These are phyloP conservation scores for Mucor velutinosus DNA, from an alignment of 371 early-diverging fungal genomes.

Conservation along the genomic window DNA sequence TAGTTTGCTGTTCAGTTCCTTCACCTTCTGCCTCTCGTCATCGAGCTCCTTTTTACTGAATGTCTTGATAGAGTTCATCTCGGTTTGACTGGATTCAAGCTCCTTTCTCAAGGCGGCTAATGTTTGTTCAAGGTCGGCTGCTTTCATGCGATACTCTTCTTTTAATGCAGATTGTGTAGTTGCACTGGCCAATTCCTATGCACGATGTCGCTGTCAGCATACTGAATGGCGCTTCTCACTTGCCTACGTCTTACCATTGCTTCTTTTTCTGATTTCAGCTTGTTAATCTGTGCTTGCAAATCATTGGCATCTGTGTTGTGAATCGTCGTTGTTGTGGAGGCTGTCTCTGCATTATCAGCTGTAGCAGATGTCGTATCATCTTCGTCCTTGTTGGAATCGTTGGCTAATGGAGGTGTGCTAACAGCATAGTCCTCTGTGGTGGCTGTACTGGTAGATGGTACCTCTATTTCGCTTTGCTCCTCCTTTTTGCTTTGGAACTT, in stretches of 20 bases:
- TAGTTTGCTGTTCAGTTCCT: not conserved
- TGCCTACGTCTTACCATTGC: not conserved
- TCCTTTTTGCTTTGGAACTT: constrained; percentile 37
- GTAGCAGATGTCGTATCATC: not conserved
- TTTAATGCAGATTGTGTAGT: not conserved
- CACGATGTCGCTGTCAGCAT: not conserved
- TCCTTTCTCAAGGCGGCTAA: constrained; percentile 8
- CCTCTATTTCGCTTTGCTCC: not conserved
- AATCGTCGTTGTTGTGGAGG: not conserved
- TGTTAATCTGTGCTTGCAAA: not conserved
- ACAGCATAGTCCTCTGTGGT: not conserved
- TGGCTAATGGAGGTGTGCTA: not conserved
- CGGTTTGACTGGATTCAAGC: not conserved
- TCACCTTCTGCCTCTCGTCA: not conserved
- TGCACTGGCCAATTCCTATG: not conserved
- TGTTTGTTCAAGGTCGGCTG: constrained; percentile 3
- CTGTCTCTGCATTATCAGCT: not conserved
- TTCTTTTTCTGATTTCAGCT: constrained; percentile 10
- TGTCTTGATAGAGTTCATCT: not conserved
- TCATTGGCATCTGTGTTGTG: not conserved
- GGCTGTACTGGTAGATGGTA: not conserved
- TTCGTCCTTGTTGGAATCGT: not conserved
- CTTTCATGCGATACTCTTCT: not conserved
- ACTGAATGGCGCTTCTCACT: not conserved
- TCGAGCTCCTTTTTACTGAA: not conserved